Evolutionary conservation across 768 basidiomycete species (phyloP).

Genomic region (Pleurotus salmoneostramineus): DNA sequence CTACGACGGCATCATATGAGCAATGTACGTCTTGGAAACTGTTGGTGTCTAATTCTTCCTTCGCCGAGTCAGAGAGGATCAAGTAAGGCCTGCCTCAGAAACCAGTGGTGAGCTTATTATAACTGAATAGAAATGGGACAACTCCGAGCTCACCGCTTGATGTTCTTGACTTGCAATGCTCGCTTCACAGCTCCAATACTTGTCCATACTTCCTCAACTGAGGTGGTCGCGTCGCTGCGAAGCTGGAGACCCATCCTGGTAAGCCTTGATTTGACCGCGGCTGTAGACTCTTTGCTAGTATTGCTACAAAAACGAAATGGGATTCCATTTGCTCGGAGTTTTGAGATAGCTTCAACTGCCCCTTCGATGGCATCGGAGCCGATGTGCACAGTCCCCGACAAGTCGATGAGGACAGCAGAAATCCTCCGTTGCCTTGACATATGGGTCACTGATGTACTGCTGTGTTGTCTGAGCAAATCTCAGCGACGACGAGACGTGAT

Average conservation of each 20-base stretch:
- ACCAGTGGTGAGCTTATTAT: slow-evolving; percentile 4
- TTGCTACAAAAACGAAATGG: background rate
- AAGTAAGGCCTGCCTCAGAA: slow-evolving; percentile 43
- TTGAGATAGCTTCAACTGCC: slow-evolving; percentile 36
- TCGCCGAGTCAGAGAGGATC: slow-evolving; percentile 48
- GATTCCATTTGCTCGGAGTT: too few species aligned
- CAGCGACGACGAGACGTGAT: too few species aligned
- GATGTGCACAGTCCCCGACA: slow-evolving; percentile 64
- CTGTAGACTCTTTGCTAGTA: slow-evolving; percentile 47
- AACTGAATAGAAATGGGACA: background rate
- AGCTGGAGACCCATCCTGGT: slow-evolving; percentile 46
- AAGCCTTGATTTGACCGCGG: slow-evolving; percentile 38
- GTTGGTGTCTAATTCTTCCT: slow-evolving; percentile 30
- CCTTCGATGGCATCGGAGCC: slow-evolving; percentile 43
- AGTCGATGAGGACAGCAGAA: slow-evolving; percentile 55
- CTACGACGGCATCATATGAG: slow-evolving; percentile 55
- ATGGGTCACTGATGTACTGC: too few species aligned
- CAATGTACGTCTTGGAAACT: background rate
- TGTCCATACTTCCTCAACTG: slow-evolving; percentile 51
- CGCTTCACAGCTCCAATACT: slow-evolving; percentile 57
- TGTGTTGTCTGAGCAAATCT: too few species aligned
- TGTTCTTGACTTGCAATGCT: slow-evolving; percentile 32
- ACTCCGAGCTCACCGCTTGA: slow-evolving; percentile 32
- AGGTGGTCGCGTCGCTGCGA: slow-evolving; percentile 2
- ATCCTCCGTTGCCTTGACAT: slow-evolving; percentile 31